Percentiles rank a stretch among this genome's conserved stretches.
These are phyloP conservation scores for Piper longum DNA, from an alignment of 164 flowering plant species.

Conservation along the genomic window DNA sequence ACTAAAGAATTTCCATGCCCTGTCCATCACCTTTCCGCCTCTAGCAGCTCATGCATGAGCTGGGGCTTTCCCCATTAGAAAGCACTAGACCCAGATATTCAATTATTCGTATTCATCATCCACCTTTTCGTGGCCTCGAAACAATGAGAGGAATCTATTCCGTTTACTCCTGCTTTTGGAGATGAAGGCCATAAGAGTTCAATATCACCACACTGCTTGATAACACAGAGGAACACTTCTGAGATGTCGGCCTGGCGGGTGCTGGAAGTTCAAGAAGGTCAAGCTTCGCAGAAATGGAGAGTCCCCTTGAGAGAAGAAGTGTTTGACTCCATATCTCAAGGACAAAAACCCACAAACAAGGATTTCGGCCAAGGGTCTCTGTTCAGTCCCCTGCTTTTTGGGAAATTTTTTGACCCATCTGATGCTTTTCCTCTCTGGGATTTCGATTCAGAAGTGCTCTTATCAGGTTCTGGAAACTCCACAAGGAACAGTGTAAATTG, in stretches of 20 bases:
- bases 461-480: constrained; percentile 26
- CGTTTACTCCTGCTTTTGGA: constrained; percentile 4
- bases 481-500: constrained; percentile 45
- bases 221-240: constrained; percentile 3
- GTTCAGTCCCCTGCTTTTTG: constrained; percentile 75
- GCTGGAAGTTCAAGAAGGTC: constrained; percentile 53
- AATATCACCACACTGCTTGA: constrained; percentile 14
- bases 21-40: neutral
- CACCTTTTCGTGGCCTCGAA: constrained; percentile 24
- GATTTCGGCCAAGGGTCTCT: constrained; percentile 61
- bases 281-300: constrained; percentile 54
- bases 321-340: constrained; percentile 28
- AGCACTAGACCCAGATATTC: constrained; percentile 8
- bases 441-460: constrained; percentile 49
- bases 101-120: neutral
- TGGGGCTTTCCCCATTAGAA: constrained; percentile 5
- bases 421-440: constrained; percentile 97
- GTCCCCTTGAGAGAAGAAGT: constrained; percentile 51
- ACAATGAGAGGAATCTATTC: constrained; percentile 34
- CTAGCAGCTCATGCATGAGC: neutral
- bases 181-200: constrained; percentile 2
- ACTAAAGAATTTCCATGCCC: too few species aligned
- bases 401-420: constrained; percentile 83
- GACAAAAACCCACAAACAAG: constrained; percentile 19
- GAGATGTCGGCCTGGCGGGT: constrained; percentile 30